These are phyloP conservation scores for Fusarium sacchari DNA, from an alignment of 2,329 filamentous ascomycete species.

Conservation along the genomic window DNA sequence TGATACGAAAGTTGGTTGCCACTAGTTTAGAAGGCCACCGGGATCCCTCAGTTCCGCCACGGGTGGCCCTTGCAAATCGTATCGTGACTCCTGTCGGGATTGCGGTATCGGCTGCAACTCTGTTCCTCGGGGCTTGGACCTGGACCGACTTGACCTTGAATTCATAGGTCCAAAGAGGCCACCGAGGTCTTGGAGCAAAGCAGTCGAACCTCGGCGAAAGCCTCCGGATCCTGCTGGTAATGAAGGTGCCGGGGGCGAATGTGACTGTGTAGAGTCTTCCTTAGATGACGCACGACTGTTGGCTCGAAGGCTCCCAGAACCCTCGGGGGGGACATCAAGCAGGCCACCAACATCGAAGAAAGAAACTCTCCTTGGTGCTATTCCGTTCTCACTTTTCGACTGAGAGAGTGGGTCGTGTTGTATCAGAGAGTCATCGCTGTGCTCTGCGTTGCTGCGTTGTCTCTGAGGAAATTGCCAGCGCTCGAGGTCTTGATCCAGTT, in stretches of 20 bases:
- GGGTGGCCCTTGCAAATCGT: constrained; percentile 45
- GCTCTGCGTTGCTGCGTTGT: constrained; percentile 50
- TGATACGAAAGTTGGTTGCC: background rate
- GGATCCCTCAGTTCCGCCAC: constrained; percentile 52
- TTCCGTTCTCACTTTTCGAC: constrained; percentile 33
- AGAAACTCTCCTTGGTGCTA: constrained; percentile 63
- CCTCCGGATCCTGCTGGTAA: constrained; percentile 57
- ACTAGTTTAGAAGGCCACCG: constrained; percentile 53
- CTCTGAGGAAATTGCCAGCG: constrained; percentile 61
- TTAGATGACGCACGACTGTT: constrained; percentile 56
- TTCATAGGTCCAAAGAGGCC: constrained; percentile 60
- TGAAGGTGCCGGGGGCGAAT: constrained; percentile 53
- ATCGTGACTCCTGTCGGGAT: constrained; percentile 49
- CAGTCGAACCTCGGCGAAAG: constrained; percentile 64
- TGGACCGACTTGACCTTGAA: constrained; percentile 46
- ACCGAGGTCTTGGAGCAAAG: constrained; percentile 68
- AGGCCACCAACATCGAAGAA: constrained; percentile 89
- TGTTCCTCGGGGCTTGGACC: constrained; percentile 49
- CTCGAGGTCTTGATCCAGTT: constrained; percentile 51
- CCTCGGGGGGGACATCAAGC: constrained; percentile 61
- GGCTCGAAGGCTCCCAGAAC: constrained; percentile 49
- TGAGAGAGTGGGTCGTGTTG: constrained; percentile 49
- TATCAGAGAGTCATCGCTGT: constrained; percentile 58
- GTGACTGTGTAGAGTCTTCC: constrained; percentile 51
- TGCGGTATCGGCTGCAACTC: constrained; percentile 60